These are phyloP conservation scores for Colletotrichum sp. DNA, from an alignment of 2,329 filamentous ascomycete species.

Conservation along the genomic window DNA sequence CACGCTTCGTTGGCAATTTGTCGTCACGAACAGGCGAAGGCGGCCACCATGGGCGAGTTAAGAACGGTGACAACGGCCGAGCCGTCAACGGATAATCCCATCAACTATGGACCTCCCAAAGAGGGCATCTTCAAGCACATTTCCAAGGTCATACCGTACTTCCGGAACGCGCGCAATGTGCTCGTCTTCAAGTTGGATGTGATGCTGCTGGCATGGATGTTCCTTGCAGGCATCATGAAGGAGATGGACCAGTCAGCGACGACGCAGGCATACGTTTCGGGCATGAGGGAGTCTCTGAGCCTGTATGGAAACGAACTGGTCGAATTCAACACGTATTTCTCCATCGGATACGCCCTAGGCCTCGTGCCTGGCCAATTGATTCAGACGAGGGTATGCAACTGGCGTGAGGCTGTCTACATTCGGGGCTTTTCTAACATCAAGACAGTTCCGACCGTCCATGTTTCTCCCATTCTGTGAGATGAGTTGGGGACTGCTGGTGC, in stretches of 20 bases:
- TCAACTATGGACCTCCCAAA: slow-evolving; percentile 14
- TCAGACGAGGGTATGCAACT: slow-evolving; percentile 26
- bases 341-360: slow-evolving; percentile 26
- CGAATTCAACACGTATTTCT: slow-evolving; percentile 25
- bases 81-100: not conserved
- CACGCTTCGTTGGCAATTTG: not conserved
- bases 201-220: slow-evolving; percentile 39
- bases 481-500: slow-evolving; percentile 30
- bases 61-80: not conserved
- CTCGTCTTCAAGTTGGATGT: slow-evolving; percentile 39
- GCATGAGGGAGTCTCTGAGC: slow-evolving; percentile 40
- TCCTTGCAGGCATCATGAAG: slow-evolving; percentile 26
- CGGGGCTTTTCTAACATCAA: not conserved
- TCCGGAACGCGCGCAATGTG: slow-evolving; percentile 35
- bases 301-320: slow-evolving; percentile 37
- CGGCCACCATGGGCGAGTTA: not conserved
- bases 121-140: slow-evolving; percentile 21
- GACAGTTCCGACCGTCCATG: slow-evolving; percentile 7
- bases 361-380: slow-evolving; percentile 33
- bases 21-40: not conserved
- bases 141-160: slow-evolving; percentile 27
- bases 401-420: not conserved
- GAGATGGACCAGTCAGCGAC: slow-evolving; percentile 40
- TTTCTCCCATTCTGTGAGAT: slow-evolving; percentile 43
- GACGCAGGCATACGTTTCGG: slow-evolving; percentile 43